Evolutionary conservation across 176 grass and related monocot genomes (phyloP), one percentile per base, ranked within the genome.

Genomic region (Raddia distichophylla): DNA sequence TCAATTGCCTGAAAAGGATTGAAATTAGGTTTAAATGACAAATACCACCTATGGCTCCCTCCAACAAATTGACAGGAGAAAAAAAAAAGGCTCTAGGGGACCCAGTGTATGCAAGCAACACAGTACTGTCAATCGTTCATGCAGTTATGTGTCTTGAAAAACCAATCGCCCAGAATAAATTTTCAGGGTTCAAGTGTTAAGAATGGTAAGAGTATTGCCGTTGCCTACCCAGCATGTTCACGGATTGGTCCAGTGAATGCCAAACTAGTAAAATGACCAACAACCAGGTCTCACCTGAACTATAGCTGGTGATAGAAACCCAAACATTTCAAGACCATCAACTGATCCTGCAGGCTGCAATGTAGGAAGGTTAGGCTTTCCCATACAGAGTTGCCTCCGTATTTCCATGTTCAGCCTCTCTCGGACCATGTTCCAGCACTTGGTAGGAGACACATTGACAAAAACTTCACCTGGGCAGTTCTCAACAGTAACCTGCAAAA

Each of bases 401-500:
- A 97, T 94, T 92, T 97, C 87, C 83, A 94, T 52, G 78, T 94
- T 97, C 76, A 97, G 87, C 80, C 85, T 97, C 77, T 92, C 92
- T 71, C 92, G 91, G 74, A 94, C 90, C 95, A 97, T 94, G 46
- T 97, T 91, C 95, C 92, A 97, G 65, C 92, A 94, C 82, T 83
- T 92, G 45, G 87, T 81, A 66, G 90, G 87, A 67, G 92, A 89
- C 20, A 87, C 59, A 50, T 92, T 87, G 47, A 94, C 80, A 57
- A 94, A 94, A 87, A 92, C 82, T 92, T 94, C 92, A 37, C 78
- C 85, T 81, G 83, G 86, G 62, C 77, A 87, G 78, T 94, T 91
- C 82, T 97, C 94, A 71, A 97, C 72, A 48, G 79, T 92, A 55
- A 97, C 92, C 94, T 97, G 86, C 57, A 83, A 74, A 69, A 69